A percentile compares a stretch with the other conserved stretches of the same genome.
phyloP scores from a whole-genome alignment of 108 stramenopile genomes.

The Pseudonitzschia pungens region DNA sequence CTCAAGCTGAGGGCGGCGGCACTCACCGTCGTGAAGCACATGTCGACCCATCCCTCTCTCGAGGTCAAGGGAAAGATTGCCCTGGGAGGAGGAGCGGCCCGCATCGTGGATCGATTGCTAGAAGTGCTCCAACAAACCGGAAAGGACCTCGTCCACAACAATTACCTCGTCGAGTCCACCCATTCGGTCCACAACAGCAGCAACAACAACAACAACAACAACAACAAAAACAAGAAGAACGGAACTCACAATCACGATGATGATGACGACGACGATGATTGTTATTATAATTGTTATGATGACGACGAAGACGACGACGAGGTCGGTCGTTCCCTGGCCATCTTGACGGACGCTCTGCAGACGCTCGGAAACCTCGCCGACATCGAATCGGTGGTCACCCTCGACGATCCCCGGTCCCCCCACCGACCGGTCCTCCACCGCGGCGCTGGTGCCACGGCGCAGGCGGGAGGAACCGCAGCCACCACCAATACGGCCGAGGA shows the following conservation, averaged over 20 bases:
- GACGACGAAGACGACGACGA: conserved; percentile 7
- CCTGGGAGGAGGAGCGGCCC: conserved; percentile 4
- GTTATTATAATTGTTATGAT: not conserved
- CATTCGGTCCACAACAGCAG: too few relatives aligned
- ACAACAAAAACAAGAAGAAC: too few relatives aligned
- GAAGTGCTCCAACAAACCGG: not conserved
- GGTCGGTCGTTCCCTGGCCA: not conserved
- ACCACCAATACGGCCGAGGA: not conserved
- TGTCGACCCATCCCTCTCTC: conserved; percentile 8
- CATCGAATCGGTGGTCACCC: not conserved
- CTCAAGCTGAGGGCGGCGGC: not conserved
- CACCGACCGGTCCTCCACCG: not conserved
- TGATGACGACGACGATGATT: not conserved
- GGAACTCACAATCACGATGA: not conserved
- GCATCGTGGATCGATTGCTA: not conserved
- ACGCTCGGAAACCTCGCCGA: conserved; percentile 10
- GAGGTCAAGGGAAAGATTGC: conserved; percentile 18
- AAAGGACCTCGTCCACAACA: not conserved
- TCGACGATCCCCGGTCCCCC: conserved; percentile 4
- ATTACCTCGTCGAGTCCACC: not conserved
- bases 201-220: too few relatives aligned
- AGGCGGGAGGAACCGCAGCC: too few relatives aligned
- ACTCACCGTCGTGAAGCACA: not conserved
- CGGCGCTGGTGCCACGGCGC: not conserved
- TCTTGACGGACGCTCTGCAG: conserved; percentile 1